Conservation (phyloP, 2,329 filamentous ascomycete species). For the Xylaria arbuscula region DNA sequence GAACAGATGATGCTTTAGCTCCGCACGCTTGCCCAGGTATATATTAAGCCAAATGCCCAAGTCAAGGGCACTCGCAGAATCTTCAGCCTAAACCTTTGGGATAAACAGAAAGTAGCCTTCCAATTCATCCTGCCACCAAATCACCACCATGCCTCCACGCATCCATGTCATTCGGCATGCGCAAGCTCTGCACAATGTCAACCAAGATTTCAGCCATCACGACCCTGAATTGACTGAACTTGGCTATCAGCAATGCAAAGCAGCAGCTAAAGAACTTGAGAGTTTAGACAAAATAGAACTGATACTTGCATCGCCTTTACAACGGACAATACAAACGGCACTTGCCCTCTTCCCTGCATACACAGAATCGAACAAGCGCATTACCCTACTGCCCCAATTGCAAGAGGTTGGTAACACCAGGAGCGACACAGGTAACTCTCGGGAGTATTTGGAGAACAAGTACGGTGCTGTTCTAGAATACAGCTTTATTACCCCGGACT, state of each 20-base stretch:
- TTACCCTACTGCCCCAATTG: constrained; percentile 13
- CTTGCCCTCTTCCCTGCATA: constrained; percentile 11
- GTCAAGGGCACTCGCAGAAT: not conserved
- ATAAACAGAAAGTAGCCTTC: not conserved
- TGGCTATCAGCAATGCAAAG: constrained; percentile 10
- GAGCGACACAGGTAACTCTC: not conserved
- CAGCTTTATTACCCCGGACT: not conserved
- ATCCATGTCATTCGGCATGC: constrained; percentile 30
- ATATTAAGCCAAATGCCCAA: not conserved
- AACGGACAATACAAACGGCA: constrained; percentile 28
- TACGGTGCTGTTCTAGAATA: constrained; percentile 18
- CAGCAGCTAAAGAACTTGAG: constrained; percentile 1
- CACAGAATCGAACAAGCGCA: not conserved
- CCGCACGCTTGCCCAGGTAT: not conserved
- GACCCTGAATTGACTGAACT: constrained; percentile 16
- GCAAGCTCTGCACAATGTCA: not conserved
- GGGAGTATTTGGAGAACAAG: not conserved
- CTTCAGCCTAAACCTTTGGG: not conserved
- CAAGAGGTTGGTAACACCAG: not conserved
- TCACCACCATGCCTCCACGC: constrained; percentile 19
- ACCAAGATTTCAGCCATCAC: not conserved
- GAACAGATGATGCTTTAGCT: not conserved
- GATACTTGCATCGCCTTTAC: constrained; percentile 24
- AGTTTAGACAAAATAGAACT: not conserved
- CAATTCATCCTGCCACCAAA: not conserved